Base-by-base conservation (phyloP, 176 grass and related monocot species). In the Alloteropsis semialata region DNA sequence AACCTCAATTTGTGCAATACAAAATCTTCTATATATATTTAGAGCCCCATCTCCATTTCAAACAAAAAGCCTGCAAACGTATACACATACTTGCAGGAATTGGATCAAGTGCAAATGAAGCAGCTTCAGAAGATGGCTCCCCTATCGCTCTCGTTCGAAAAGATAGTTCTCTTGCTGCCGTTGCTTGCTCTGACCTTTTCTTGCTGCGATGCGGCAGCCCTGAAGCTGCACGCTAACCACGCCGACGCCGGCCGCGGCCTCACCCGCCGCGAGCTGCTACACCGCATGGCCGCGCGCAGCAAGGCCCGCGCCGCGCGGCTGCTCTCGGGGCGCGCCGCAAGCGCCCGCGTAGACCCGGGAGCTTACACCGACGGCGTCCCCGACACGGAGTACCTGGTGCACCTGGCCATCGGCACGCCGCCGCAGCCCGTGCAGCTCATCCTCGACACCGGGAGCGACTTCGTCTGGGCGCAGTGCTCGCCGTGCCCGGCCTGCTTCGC, bases 361-460 rank as follows among this genome's bases (percentile, higher is more conserved):
- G 1, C 27, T n/a, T 37, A 53, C 56, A 2, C 58, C 16, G 16
- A 49, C 37, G 44, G 24, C 34, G 34, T 61, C 58, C 77, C 66
- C 37, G 36, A n/a, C 65, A 73, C 77, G n/a, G 86, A 92, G 82
- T 92, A 92, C 72, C 76, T 79, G 14, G 78, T 86, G 55, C 69
- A 65, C 59, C 27, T 92, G 5, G 75, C 74, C 77, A 36, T 92
- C 39, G 79, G 87, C 65, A 89, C 82, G 65, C 83, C 86, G 64
- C 90, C 86, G 73, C 90, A 92, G 50, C 41, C 74, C 3, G 77
- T 88, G 76, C 61, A 79, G 49, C 87, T 87, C 21, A 79, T 18
- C 4, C 81, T 92, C 15, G 86, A 96, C 86, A 96, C 88, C 0
- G 90, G 90, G 12, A 91, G 90, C 64, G 88, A 91, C 59, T 80